These are phyloP conservation scores for Gracilaria gracilis DNA, from an alignment of 23 red algal species.

Conservation along the genomic window DNA sequence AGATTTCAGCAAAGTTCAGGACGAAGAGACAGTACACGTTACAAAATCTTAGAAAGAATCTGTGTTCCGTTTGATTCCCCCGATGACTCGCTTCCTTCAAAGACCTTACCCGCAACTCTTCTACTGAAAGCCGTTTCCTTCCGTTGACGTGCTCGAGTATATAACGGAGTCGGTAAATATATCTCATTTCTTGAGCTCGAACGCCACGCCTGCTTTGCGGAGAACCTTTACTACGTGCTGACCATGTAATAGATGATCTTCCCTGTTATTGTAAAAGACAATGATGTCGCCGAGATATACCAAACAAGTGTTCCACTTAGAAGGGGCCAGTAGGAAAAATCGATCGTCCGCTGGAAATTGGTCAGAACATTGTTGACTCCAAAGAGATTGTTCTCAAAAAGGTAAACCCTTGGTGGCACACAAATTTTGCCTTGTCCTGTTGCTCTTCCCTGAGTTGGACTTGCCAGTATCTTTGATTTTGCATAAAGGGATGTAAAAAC, in stretches of 20 bases:
- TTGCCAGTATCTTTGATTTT: conserved; percentile 12
- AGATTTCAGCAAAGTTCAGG: too few species aligned
- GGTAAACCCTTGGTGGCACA: neutral
- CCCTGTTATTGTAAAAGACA: conserved; percentile 16
- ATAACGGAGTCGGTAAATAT: neutral
- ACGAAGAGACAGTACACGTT: too few species aligned
- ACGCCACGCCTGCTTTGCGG: neutral
- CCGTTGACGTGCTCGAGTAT: conserved; percentile 13
- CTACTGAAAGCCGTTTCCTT: neutral
- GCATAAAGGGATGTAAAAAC: conserved; percentile 7
- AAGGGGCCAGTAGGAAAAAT: neutral
- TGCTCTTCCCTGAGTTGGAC: neutral
- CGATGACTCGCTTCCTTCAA: neutral
- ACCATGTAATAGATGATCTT: conserved; percentile 4
- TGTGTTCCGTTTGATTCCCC: neutral
- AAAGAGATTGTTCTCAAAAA: neutral
- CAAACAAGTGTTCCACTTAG: neutral
- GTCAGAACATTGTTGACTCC: neutral
- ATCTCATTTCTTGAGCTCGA: conserved; percentile 9
- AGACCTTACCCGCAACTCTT: neutral
- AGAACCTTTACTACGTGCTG: neutral
- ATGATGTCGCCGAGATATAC: conserved; percentile 29
- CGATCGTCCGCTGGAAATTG: neutral
- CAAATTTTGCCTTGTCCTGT: neutral
- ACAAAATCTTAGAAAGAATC: neutral